These are phyloP conservation scores for Limonium bicolor DNA, from an alignment of 148 eudicot species.

Conservation along the genomic window DNA sequence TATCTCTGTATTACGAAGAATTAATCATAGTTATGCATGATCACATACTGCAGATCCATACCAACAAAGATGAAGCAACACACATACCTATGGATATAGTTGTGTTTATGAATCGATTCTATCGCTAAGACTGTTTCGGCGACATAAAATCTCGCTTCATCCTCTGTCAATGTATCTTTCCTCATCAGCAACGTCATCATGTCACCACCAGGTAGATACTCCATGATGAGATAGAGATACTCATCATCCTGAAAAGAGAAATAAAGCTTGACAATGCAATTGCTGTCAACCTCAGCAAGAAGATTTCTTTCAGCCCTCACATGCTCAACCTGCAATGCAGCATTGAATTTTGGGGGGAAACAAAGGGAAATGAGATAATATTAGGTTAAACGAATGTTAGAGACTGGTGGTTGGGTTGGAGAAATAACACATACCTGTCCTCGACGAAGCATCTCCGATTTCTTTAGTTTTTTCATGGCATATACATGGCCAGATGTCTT, in stretches of 20 bases:
- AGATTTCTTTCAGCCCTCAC: constrained; percentile 95
- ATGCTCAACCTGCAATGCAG: constrained; percentile 64
- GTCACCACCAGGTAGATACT: constrained; percentile 98
- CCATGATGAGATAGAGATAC: constrained; percentile 83
- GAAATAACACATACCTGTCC: constrained; percentile 58
- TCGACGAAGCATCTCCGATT: constrained; percentile 96
- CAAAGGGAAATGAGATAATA: not conserved
- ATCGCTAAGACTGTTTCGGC: constrained; percentile 95
- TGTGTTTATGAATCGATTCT: constrained; percentile 89
- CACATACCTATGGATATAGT: constrained; percentile 77
- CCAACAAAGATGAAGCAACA: constrained; percentile 5
- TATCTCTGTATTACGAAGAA: constrained; percentile 50
- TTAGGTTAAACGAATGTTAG: not conserved
- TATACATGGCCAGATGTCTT: constrained; percentile 70
- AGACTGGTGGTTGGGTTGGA: too few relatives aligned
- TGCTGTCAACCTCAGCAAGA: constrained; percentile 97
- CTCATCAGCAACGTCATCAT: constrained; percentile 98
- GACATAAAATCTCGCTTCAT: constrained; percentile 84
- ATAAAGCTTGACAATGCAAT: constrained; percentile 89
- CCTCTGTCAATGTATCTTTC: constrained; percentile 81
- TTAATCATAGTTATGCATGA: not conserved
- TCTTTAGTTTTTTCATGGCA: constrained; percentile 95
- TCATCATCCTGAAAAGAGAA: constrained; percentile 96
- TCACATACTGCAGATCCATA: too few relatives aligned
- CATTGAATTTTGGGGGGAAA: not conserved